Conservation (phyloP, 305 asterid genomes). For the Rubia tinctorum region DNA sequence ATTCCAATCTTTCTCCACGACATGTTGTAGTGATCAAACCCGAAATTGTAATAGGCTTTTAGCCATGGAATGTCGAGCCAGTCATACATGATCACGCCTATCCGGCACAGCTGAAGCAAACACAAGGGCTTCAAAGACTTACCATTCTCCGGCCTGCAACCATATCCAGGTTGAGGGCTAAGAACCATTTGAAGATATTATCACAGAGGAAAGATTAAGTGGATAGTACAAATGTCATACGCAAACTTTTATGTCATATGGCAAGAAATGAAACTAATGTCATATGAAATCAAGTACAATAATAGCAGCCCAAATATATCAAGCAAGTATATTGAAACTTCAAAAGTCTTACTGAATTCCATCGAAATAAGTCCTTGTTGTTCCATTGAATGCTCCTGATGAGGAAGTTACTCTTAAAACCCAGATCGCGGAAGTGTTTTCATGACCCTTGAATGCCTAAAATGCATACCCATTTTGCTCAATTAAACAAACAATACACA, state of each 20-base stretch:
- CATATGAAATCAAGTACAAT: not conserved
- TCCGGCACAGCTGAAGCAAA: slow-evolving; percentile 81
- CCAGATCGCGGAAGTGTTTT: slow-evolving; percentile 77
- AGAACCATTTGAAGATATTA: not conserved
- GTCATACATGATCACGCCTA: slow-evolving; percentile 83
- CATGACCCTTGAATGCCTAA: slow-evolving; percentile 78
- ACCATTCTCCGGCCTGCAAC: slow-evolving; percentile 80
- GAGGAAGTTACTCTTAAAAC: slow-evolving; percentile 79
- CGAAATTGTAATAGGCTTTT: slow-evolving; percentile 79
- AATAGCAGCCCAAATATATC: not conserved
- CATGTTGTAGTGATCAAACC: slow-evolving; percentile 90
- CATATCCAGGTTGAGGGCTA: slow-evolving; percentile 7
- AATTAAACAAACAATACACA: slow-evolving; percentile 8
- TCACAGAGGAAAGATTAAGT: not conserved
- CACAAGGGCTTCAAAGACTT: slow-evolving; percentile 67
- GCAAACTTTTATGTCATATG: too few species aligned
- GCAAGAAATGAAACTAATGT: not conserved
- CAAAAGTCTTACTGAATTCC: slow-evolving; percentile 75
- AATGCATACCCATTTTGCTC: slow-evolving; percentile 14
- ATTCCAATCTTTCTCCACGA: slow-evolving; percentile 69
- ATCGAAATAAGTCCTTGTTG: slow-evolving; percentile 85
- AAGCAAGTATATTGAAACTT: not conserved
- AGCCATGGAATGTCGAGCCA: slow-evolving; percentile 90
- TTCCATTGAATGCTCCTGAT: slow-evolving; percentile 98
- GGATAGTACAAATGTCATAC: not conserved